Evolutionary conservation across 2,329 filamentous ascomycete species (phyloP).

Genomic region (Aspergillus puulaauensis): DNA sequence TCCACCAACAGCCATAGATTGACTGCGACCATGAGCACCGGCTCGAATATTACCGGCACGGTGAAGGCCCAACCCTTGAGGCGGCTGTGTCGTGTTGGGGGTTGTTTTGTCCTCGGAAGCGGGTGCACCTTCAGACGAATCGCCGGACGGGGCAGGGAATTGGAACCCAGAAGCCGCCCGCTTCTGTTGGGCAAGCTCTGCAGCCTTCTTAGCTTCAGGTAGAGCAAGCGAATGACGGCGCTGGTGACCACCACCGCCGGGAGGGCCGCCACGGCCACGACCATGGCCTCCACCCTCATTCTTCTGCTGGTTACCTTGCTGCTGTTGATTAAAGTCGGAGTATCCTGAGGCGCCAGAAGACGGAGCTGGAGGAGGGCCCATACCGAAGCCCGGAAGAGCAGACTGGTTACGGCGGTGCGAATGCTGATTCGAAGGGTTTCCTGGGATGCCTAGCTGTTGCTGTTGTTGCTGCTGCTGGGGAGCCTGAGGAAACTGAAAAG

Average conservation of each 20-base stretch:
- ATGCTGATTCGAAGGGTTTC: conserved; percentile 75
- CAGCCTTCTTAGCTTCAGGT: conserved; percentile 95
- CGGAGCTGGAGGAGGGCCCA: conserved; percentile 89
- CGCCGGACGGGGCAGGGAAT: conserved; percentile 73
- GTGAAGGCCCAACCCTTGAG: conserved; percentile 61
- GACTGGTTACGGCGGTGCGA: conserved; percentile 98
- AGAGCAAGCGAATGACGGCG: conserved; percentile 92
- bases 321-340: conserved; percentile 72
- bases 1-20: conserved; percentile 55
- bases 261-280: conserved; percentile 71
- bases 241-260: conserved; percentile 74
- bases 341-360: conserved; percentile 86
- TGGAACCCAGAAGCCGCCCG: conserved; percentile 91
- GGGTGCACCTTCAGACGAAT: conserved; percentile 54
- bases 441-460: conserved; percentile 64
- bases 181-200: conserved; percentile 95
- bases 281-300: conserved; percentile 69
- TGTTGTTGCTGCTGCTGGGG: conserved; percentile 59
- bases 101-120: conserved; percentile 52
- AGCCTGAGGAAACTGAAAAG: conserved; percentile 87
- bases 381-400: conserved; percentile 85
- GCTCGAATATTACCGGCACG: conserved; percentile 87
- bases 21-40: conserved; percentile 57
- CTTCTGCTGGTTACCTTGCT: conserved; percentile 62
- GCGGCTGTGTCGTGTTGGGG: conserved; percentile 50